Conservation (phyloP, 495 filamentous ascomycete species). For the Cercophora sp. region DNA sequence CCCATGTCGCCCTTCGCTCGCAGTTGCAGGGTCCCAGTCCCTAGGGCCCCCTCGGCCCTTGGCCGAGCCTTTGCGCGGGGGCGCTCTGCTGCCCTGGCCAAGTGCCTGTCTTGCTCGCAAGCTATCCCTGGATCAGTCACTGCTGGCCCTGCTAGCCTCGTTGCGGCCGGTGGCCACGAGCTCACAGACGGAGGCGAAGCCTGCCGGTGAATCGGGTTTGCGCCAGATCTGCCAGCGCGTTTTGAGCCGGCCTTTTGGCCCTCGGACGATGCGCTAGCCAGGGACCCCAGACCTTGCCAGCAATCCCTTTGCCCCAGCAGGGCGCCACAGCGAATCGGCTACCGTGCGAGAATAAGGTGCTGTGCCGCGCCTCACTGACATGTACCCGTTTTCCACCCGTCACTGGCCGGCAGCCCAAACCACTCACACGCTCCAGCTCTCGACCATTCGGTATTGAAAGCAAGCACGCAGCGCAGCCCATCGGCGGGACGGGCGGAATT, state of each 20-base stretch:
- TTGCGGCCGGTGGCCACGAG: too few relatives aligned
- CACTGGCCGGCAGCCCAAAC: too few relatives aligned
- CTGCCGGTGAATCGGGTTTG: background rate
- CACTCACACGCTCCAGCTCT: too few relatives aligned
- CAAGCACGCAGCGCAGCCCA: too few relatives aligned
- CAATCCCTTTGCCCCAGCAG: constrained; percentile 2
- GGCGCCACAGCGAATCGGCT: constrained; percentile 20
- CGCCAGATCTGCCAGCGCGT: constrained; percentile 10
- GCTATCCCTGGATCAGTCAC: constrained; percentile 25
- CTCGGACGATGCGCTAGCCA: constrained; percentile 9
- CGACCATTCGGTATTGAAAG: too few relatives aligned
- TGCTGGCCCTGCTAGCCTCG: too few relatives aligned
- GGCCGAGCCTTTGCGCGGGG: background rate
- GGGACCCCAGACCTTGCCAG: constrained; percentile 22
- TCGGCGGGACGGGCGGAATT: too few relatives aligned
- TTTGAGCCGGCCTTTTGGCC: constrained; percentile 11
- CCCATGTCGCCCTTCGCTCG: background rate
- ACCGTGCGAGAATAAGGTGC: constrained; percentile 25
- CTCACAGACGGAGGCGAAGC: background rate
- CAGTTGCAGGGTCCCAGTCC: background rate
- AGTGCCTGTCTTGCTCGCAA: constrained; percentile 17
- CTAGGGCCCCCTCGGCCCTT: background rate
- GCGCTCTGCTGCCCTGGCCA: background rate
- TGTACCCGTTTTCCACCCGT: constrained; percentile 24
- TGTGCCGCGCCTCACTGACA: constrained; percentile 22